These are phyloP conservation scores for Coemansia sp. DNA, from an alignment of 192 early-diverging fungal genomes.

Conservation along the genomic window DNA sequence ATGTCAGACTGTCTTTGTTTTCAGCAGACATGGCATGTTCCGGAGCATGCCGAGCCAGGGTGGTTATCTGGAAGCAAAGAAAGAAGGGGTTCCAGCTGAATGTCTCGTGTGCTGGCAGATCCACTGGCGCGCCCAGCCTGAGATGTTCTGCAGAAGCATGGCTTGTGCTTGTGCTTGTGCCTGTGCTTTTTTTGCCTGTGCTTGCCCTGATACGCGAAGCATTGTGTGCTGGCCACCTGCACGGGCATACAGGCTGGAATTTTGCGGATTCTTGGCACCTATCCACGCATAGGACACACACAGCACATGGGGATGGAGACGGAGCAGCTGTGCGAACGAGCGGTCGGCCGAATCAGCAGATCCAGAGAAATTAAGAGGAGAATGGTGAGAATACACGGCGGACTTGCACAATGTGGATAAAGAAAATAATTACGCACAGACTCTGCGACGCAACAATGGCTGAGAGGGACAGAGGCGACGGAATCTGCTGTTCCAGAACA, in stretches of 20 bases:
- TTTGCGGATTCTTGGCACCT: not conserved
- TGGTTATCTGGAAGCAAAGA: not conserved
- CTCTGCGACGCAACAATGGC: not conserved
- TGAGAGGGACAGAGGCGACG: too few relatives aligned
- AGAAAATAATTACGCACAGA: not conserved
- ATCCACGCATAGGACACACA: not conserved
- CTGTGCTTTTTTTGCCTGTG: not conserved
- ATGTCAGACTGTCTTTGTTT: not conserved
- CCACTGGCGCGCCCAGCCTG: not conserved
- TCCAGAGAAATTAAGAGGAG: not conserved
- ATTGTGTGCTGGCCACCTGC: not conserved
- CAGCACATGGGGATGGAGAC: too few relatives aligned
- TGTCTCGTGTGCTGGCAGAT: not conserved
- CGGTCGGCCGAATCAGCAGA: not conserved
- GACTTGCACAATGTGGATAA: constrained; percentile 1
- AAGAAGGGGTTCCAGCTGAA: not conserved
- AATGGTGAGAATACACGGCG: not conserved
- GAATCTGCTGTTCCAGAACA: not conserved
- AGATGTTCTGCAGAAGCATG: not conserved
- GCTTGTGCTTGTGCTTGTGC: not conserved
- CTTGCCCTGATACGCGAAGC: not conserved
- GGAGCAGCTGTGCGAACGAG: not conserved
- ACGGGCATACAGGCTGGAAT: not conserved
- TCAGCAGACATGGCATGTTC: not conserved
- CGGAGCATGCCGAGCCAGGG: not conserved